phyloP scores from a whole-genome alignment of 257 asterid genomes.

The Pogostemon cablin region DNA sequence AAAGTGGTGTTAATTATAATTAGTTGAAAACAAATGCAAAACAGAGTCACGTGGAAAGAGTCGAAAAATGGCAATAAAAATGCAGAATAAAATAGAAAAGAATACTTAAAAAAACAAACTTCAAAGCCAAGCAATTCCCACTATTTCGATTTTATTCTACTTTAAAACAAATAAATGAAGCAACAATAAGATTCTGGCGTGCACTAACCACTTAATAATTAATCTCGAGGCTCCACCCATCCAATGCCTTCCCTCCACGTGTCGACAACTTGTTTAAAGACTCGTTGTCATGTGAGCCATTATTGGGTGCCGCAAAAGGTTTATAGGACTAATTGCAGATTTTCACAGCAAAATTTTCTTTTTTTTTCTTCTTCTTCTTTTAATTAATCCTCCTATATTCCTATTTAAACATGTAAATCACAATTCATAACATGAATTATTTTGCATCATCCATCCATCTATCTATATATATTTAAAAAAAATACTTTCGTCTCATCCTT shows the following conservation, averaged over 20 bases:
- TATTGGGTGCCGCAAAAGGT: conserved; percentile 50
- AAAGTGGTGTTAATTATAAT: not conserved
- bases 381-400: too few relatives aligned
- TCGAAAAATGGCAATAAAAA: conserved; percentile 1
- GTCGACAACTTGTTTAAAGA: conserved; percentile 53
- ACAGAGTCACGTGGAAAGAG: conserved; percentile 51
- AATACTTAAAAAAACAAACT: conserved; percentile 44
- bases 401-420: too few relatives aligned
- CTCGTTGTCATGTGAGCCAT: conserved; percentile 59
- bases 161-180: not conserved
- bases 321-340: conserved; percentile 30
- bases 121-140: conserved; percentile 59
- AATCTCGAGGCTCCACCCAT: conserved; percentile 54
- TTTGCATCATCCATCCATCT: too few relatives aligned
- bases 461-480: too few relatives aligned
- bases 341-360: not conserved
- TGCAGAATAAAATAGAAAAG: conserved; percentile 16
- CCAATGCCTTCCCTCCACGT: conserved; percentile 56
- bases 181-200: conserved; percentile 64
- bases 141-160: not conserved
- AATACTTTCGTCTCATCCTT: too few relatives aligned
- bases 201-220: conserved; percentile 53
- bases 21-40: not conserved
- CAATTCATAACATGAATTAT: too few relatives aligned
- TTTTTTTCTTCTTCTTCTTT: too few relatives aligned